A percentile compares a stretch with the other conserved stretches of the same genome.
Evolutionary conservation across 257 asterid genomes (phyloP).

Genomic region (Scutellaria barbata): DNA sequence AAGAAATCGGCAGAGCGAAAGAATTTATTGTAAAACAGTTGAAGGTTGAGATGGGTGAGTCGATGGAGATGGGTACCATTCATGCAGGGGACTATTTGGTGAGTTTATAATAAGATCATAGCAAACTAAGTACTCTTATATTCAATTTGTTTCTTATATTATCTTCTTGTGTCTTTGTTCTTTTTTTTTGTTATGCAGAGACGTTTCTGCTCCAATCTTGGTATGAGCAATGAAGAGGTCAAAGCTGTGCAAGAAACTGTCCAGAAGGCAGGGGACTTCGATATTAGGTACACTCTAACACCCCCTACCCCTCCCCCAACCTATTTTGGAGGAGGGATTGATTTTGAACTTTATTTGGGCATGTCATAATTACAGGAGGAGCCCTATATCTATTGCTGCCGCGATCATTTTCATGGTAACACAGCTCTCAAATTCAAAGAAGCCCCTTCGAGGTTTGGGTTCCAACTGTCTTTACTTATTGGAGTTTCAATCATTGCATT

Average conservation of each 20-base stretch:
- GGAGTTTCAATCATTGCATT: not conserved
- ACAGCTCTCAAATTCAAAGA: constrained; percentile 77
- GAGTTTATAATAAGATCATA: constrained; percentile 35
- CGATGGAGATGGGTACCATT: constrained; percentile 90
- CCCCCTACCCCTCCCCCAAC: not conserved
- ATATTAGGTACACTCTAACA: constrained; percentile 59
- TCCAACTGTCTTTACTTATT: constrained; percentile 16
- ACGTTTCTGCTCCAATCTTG: constrained; percentile 94
- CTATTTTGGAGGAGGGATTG: not conserved
- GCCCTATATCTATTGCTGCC: constrained; percentile 89
- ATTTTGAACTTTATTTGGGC: not conserved
- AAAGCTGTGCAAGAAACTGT: constrained; percentile 95
- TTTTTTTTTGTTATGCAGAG: constrained; percentile 49
- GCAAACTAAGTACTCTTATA: not conserved
- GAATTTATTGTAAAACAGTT: constrained; percentile 85
- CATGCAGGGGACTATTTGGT: constrained; percentile 96
- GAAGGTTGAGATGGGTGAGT: constrained; percentile 92
- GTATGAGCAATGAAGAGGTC: constrained; percentile 77
- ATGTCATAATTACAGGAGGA: constrained; percentile 63
- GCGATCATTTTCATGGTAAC: constrained; percentile 85
- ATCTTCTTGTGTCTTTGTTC: not conserved
- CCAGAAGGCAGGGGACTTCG: constrained; percentile 81
- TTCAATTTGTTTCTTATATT: constrained; percentile 8
- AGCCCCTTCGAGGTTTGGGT: constrained; percentile 74
- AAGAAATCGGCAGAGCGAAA: constrained; percentile 93